These are phyloP conservation scores for Rhodosporidiobolus odoratus DNA, from an alignment of 768 basidiomycete species.

Conservation along the genomic window DNA sequence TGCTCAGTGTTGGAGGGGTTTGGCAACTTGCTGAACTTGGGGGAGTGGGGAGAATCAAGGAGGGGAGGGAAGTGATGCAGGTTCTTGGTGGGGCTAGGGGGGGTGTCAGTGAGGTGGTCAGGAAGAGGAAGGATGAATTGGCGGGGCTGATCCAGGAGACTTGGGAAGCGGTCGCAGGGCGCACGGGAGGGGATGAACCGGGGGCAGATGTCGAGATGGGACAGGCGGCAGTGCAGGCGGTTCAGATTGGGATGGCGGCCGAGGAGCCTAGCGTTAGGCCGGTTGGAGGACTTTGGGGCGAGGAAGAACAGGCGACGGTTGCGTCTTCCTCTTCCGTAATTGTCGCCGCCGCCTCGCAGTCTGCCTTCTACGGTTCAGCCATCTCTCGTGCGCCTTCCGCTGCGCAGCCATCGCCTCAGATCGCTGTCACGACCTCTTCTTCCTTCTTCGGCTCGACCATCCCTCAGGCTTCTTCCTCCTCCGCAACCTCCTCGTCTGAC, in stretches of 20 bases:
- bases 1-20: slow-evolving; percentile 42
- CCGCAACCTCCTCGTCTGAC: neutral
- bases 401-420: neutral
- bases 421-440: neutral
- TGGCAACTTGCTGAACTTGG: slow-evolving; percentile 55
- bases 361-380: slow-evolving; percentile 7
- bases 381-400: neutral
- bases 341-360: neutral
- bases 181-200: neutral
- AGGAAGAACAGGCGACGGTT: neutral
- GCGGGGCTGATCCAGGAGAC: slow-evolving; percentile 50
- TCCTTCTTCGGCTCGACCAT: slow-evolving; percentile 22
- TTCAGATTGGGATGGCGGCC: slow-evolving; percentile 7
- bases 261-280: slow-evolving; percentile 28
- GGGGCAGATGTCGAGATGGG: neutral
- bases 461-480: slow-evolving; percentile 1
- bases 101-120: slow-evolving; percentile 29
- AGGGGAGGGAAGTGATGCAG: slow-evolving; percentile 56
- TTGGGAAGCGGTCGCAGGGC: slow-evolving; percentile 43
- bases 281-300: slow-evolving; percentile 10
- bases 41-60: slow-evolving; percentile 53
- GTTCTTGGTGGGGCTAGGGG: slow-evolving; percentile 13
- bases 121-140: slow-evolving; percentile 30
- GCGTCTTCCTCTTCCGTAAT: slow-evolving; percentile 4
- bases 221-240: neutral